Conservation (phyloP, 129 eudicot species). For the Pulicaria dysenterica region DNA sequence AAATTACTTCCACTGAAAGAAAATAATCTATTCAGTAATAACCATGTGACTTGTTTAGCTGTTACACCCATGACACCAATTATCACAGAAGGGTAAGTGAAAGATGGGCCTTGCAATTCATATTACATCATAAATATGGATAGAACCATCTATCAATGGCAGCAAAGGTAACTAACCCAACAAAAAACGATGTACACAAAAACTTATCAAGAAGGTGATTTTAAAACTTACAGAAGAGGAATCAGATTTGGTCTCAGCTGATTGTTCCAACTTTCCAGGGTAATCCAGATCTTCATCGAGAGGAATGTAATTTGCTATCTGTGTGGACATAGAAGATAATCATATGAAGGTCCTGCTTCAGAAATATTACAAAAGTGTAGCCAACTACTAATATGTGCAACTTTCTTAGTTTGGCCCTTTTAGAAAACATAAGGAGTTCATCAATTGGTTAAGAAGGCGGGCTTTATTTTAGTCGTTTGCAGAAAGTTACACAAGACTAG, state of each 20-base stretch:
- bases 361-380: not conserved
- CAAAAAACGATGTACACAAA: conserved; percentile 3
- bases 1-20: not conserved
- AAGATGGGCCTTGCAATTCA: not conserved
- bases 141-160: conserved; percentile 12
- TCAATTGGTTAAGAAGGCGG: not conserved
- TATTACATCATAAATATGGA: conserved; percentile 18
- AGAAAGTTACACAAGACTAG: not conserved
- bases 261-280: conserved; percentile 89
- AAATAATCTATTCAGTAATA: not conserved
- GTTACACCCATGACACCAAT: not conserved
- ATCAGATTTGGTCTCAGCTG: conserved; percentile 55
- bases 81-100: conserved; percentile 25
- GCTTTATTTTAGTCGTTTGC: not conserved
- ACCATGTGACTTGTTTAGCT: conserved; percentile 5
- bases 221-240: conserved; percentile 58
- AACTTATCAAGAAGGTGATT: conserved; percentile 11
- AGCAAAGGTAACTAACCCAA: conserved; percentile 1
- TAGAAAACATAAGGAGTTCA: not conserved
- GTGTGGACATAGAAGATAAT: conserved; percentile 28
- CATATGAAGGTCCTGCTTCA: conserved; percentile 14
- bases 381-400: not conserved
- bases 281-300: conserved; percentile 81
- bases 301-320: conserved; percentile 97
- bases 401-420: not conserved